A percentile compares a stretch with the other conserved stretches of the same genome.
Conservation (phyloP, 345 rosid species). For the Euphorbia tirucalli region DNA sequence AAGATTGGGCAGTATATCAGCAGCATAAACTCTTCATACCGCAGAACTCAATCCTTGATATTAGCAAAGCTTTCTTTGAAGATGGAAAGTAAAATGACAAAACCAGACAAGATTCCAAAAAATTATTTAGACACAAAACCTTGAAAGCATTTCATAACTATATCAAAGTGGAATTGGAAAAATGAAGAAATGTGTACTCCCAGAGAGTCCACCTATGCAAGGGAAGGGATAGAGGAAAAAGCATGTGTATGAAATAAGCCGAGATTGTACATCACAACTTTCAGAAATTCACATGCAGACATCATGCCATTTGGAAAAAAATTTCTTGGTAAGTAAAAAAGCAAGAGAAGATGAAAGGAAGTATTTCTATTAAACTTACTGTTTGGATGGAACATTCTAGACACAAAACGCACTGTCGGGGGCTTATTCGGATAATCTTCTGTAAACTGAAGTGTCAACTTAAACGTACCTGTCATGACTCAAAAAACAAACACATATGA, state of each 20-base stretch:
- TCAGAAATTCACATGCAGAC: not conserved
- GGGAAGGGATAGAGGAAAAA: no score
- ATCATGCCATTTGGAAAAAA: not conserved
- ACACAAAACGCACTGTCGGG: slow-evolving; percentile 56
- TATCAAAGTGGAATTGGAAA: no score
- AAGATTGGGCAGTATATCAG: no score
- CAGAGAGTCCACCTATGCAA: no score
- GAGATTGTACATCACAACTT: not conserved
- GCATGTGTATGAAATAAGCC: not conserved
- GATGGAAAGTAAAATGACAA: no score
- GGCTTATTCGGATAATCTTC: slow-evolving; percentile 66
- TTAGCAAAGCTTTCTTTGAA: no score
- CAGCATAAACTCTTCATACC: no score
- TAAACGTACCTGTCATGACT: slow-evolving; percentile 49
- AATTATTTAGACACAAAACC: no score
- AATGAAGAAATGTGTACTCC: no score
- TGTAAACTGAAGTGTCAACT: slow-evolving; percentile 52
- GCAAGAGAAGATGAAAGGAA: not conserved
- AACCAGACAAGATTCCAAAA: no score
- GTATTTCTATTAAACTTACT: slow-evolving; percentile 31
- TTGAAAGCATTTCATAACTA: no score
- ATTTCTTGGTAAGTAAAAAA: not conserved
- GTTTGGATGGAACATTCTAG: slow-evolving; percentile 61
- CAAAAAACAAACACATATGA: not conserved
- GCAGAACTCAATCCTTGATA: no score